Conservation (phyloP, 1,284 basidiomycete species). For the Austroboletus rostrupii region DNA sequence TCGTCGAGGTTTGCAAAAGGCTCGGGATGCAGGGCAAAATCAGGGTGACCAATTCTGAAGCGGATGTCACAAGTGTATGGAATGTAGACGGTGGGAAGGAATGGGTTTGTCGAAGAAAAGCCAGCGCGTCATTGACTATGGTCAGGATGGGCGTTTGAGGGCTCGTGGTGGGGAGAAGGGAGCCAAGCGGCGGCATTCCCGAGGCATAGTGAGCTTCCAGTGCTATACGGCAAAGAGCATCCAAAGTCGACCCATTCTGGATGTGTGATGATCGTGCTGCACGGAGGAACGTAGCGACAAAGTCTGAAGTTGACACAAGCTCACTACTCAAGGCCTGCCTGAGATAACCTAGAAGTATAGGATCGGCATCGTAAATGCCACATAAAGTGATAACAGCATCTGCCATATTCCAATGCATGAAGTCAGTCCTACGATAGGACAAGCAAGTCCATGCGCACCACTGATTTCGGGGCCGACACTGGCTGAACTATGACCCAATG, state of each 20-base stretch:
- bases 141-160: slow-evolving; percentile 46
- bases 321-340: slow-evolving; percentile 53
- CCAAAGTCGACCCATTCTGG: slow-evolving; percentile 59
- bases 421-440: background rate
- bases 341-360: slow-evolving; percentile 58
- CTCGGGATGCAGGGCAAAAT: slow-evolving; percentile 57
- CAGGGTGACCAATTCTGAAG: slow-evolving; percentile 58
- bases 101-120: slow-evolving; percentile 53
- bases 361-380: slow-evolving; percentile 61
- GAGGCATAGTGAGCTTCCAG: slow-evolving; percentile 59
- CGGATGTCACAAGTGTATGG: slow-evolving; percentile 55
- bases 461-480: slow-evolving; percentile 40
- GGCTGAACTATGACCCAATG: slow-evolving; percentile 33
- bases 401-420: slow-evolving; percentile 28
- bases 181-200: slow-evolving; percentile 48
- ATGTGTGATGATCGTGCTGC: slow-evolving; percentile 44
- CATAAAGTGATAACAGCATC: slow-evolving; percentile 67
- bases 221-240: slow-evolving; percentile 62
- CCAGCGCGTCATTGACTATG: slow-evolving; percentile 57
- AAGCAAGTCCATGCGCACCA: slow-evolving; percentile 33
- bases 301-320: slow-evolving; percentile 53
- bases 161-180: slow-evolving; percentile 48
- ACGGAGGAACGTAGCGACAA: slow-evolving; percentile 52
- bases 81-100: slow-evolving; percentile 56
- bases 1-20: slow-evolving; percentile 53